Evolutionary conservation across 352 stramenopile species (phyloP), one percentile per base, ranked within the genome.

Genomic region (Phytophthora crassamura): DNA sequence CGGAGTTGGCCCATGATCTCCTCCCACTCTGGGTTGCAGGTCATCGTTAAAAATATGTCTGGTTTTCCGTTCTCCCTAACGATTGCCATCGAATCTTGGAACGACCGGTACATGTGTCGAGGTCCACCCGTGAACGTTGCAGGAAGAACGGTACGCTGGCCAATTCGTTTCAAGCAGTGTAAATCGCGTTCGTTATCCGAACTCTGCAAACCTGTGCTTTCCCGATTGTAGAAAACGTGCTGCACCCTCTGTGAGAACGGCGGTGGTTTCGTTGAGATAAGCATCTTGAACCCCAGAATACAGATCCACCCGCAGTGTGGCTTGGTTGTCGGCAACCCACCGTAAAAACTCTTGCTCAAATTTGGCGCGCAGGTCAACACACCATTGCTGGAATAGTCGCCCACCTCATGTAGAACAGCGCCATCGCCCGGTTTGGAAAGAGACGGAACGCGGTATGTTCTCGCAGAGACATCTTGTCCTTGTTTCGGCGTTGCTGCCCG

Each of bases 21-120:
- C 10, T 58, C 42, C 71, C 74, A 89, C 28, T 66, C 60, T 2
- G 74, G 74, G 49, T 87, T 88, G 30, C 64, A 80, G 2, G 74
- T 87, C 14, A 77, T 70, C 0, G 80, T 86, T 11, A 85, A 63
- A 55, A 89, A 89, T 10, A 78, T 47, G 22, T 86, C 59, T 3
- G 73, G 76, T 18, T 70, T 76, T 3, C 69, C 76, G 28, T 62
- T 74, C n/a, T 74, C 42, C 1, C 71, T 65, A 8, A 86, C 74
- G 30, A 88, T 80, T 12, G 75, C 66, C 57, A 83, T 78, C 2
- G 60, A 49, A 42, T 88, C 72, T 60, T 75, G 45, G 32, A 72
- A 83, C 28, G 47, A 63, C 36, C 48, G 22, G 22, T 70, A 51
- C 58, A 75, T 78, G 34, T 40, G 7, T 48, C 41, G 18, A 48